phyloP scores from a whole-genome alignment of 305 asterid genomes.

The Rubia occidens region DNA sequence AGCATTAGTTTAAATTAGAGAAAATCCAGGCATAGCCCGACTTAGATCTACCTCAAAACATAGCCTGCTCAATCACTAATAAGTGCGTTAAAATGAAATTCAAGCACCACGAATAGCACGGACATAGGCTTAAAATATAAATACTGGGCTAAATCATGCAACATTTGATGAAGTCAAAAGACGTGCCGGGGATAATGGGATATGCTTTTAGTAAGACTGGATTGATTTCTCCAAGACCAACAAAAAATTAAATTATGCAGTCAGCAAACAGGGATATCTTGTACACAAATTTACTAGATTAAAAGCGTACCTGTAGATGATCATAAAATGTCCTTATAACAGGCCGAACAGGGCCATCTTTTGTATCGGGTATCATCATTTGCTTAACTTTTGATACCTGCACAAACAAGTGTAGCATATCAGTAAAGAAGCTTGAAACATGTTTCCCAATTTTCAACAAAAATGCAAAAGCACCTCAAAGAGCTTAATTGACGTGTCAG shows the following conservation, averaged over 20 bases:
- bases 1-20: conserved; percentile 25
- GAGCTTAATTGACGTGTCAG: conserved; percentile 79
- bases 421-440: conserved; percentile 20
- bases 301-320: conserved; percentile 56
- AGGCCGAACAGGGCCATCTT: conserved; percentile 64
- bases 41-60: neutral
- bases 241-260: neutral
- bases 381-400: conserved; percentile 66
- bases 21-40: neutral
- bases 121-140: neutral
- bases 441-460: conserved; percentile 5
- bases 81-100: neutral
- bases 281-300: conserved; percentile 4
- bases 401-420: conserved; percentile 18
- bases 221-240: neutral
- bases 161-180: neutral
- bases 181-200: neutral
- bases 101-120: neutral
- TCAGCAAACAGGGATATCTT: neutral
- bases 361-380: conserved; percentile 65
- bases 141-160: neutral
- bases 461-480: conserved; percentile 48
- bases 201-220: neutral
- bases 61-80: neutral
- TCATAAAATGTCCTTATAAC: conserved; percentile 68